Conservation (phyloP, 768 basidiomycete species). For the Panus rudis region DNA sequence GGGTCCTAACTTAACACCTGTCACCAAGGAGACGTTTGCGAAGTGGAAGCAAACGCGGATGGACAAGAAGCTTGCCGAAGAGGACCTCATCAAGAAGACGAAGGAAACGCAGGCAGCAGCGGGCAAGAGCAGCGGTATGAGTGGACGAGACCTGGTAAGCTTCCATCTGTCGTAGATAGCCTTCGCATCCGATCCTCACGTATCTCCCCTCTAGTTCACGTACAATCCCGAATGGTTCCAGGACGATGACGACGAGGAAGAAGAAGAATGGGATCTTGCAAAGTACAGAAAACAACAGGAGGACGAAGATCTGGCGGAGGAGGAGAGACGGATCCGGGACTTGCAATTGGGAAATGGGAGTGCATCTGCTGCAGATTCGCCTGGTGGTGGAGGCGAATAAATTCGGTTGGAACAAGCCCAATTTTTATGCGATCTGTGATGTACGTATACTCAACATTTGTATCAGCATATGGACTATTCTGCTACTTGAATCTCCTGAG, state of each 20-base stretch:
- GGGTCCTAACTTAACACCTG: slow-evolving; percentile 82
- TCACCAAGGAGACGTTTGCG: slow-evolving; percentile 87
- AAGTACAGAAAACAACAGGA: slow-evolving; percentile 59
- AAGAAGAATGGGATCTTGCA: slow-evolving; percentile 42
- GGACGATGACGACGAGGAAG: slow-evolving; percentile 53
- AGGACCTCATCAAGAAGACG: slow-evolving; percentile 59
- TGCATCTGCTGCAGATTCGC: too few relatives aligned
- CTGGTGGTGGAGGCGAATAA: too few relatives aligned
- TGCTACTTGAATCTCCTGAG: too few relatives aligned
- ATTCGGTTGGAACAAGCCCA: too few relatives aligned
- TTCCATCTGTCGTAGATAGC: slow-evolving; percentile 1
- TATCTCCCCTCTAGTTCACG: slow-evolving; percentile 58
- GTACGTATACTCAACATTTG: too few relatives aligned
- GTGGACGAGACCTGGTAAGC: slow-evolving; percentile 86
- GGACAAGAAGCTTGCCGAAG: slow-evolving; percentile 92
- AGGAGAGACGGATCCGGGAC: slow-evolving; percentile 44
- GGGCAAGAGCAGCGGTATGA: slow-evolving; percentile 91
- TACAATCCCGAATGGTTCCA: slow-evolving; percentile 95
- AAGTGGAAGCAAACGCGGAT: slow-evolving; percentile 92
- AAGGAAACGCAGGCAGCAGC: slow-evolving; percentile 73
- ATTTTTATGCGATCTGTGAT: too few relatives aligned
- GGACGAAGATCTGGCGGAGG: slow-evolving; percentile 48
- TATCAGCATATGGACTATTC: too few relatives aligned
- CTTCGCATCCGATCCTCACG: background rate
- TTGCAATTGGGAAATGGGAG: slow-evolving; percentile 29